phyloP scores from a whole-genome alignment of 116 monocot genomes.

The Dioscorea cayenensis region DNA sequence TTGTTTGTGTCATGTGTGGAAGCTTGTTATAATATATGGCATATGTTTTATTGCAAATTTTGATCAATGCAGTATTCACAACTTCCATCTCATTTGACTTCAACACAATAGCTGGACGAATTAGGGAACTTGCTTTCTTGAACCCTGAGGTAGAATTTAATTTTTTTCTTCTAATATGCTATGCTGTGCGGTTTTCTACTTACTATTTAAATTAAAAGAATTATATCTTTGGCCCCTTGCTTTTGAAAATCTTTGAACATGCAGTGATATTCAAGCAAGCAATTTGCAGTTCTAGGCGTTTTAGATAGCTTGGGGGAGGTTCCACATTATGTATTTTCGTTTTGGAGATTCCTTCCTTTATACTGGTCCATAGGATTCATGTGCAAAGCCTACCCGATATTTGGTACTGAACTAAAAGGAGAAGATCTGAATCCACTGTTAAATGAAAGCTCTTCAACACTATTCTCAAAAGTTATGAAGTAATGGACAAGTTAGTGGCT shows the following conservation, averaged over 20 bases:
- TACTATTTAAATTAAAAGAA: neutral
- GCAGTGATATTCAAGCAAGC: neutral
- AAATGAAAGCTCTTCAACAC: neutral
- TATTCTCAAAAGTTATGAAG: neutral
- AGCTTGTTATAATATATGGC: neutral
- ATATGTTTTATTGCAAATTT: neutral
- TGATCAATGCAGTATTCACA: constrained; percentile 71
- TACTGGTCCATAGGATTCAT: neutral
- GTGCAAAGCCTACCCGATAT: neutral
- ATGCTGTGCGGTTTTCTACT: neutral
- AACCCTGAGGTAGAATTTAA: constrained; percentile 70
- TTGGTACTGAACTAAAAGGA: neutral
- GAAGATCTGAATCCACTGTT: neutral
- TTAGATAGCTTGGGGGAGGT: neutral
- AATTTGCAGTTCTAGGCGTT: neutral
- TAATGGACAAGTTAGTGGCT: neutral
- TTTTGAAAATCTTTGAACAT: neutral
- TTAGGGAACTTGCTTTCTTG: constrained; percentile 93
- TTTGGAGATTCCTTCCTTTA: too few relatives aligned
- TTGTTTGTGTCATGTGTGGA: neutral
- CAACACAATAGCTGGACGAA: constrained; percentile 84
- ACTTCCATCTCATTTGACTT: constrained; percentile 81
- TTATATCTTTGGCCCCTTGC: neutral
- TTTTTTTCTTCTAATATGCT: neutral
- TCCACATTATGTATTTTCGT: too few relatives aligned